Evolutionary conservation across 306 rosid genomes (phyloP), one percentile per base, ranked within the genome.

Genomic region (Pyrus bretschneideri): DNA sequence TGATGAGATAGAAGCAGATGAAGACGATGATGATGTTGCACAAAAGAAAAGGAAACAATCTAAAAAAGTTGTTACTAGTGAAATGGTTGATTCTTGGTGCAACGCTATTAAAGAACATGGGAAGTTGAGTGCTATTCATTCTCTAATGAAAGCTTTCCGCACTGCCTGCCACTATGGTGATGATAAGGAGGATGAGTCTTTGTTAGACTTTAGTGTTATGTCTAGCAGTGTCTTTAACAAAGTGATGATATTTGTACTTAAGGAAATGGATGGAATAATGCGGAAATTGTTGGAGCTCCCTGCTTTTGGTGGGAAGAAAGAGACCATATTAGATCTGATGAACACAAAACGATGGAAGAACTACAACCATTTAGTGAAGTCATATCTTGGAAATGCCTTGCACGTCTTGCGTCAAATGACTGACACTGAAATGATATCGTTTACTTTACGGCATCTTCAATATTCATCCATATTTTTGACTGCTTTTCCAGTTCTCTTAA

Each of bases 371-470:
- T 75, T 92, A 23, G 96, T 90, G 80, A 95, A 92, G 86, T 92
- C 99, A 19, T 95, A 95, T 87, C 92, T 95, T 79, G 99, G 97
- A 79, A 95, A 95, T 72, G 84, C 98, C 76, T 85, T 95, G 46
- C 97, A 90, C 74, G 87, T 95, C 80, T 83, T 95, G 87, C 93
- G 93, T 85, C 97, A 95, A 82, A 95, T 95, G 99, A 95, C 99
- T 42, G 97, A 95, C 85, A 76, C 93, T 1, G 85, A 87, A 80
- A 95, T 95, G 97, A 92, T 95, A 84, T 85, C 99, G 42, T 92
- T 86, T 84, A 92, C 99, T 63, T 66, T 95, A 76, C 88, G 87
- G 35, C 89, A 91, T 49, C 90, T 95, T 73, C 91, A 90, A 86
- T 88, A 67, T 73, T 95, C 99, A 77, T 92, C 93, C 9, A 15